Base-by-base conservation (phyloP, 371 early-diverging fungal species). In the Dipsacomyces acuminosporus region DNA sequence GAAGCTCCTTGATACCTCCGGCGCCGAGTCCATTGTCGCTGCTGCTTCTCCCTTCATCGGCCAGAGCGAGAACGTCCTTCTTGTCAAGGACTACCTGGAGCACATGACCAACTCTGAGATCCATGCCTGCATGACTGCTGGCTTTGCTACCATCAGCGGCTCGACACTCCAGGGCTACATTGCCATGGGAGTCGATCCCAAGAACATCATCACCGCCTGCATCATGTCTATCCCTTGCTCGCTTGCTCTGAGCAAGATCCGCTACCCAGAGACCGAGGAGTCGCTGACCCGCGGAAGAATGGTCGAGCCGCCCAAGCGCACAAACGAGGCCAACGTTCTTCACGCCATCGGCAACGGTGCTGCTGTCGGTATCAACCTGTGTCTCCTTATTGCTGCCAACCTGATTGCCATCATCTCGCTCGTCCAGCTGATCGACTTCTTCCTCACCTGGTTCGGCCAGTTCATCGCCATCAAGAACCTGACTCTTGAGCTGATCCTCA, bases 161-260 rank as follows among this genome's bases (percentile, higher is more conserved):
- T 90, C 91, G n/a, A 87, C 88, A n/a, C 71, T 93, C 26, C 78
- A 85, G 52, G 87, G 81, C 20, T 86, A 86, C 57, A 74, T 87
- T 59, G 67, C 79, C 3, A 74, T 88, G 71, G 86, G 86, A 40
- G 82, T 85, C 2, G 76, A 80, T 46, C 77, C 86, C 20, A 74
- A 81, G 35, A 79, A 83, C 25, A 60, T 89, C 9, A 75, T 89
- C 61, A 90, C 93, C 1, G 82, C 89, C 3, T 93, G 91, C 67
- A 79, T 93, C 79, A 93, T 93, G 93, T 94, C 94, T 14, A 85
- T 92, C 41, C 94, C 94, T 1, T 87, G 90, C 66, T 85, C 90
- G 4, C 69, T 94, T 30, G 84, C 89, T 21, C 78, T 94, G 41
- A 88, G 90, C 76, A 91, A 91, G 78, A 67, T 93, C 50, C 82